Base-by-base conservation (phyloP, 176 grass and related monocot species). In the Oryza longistaminata region DNA sequence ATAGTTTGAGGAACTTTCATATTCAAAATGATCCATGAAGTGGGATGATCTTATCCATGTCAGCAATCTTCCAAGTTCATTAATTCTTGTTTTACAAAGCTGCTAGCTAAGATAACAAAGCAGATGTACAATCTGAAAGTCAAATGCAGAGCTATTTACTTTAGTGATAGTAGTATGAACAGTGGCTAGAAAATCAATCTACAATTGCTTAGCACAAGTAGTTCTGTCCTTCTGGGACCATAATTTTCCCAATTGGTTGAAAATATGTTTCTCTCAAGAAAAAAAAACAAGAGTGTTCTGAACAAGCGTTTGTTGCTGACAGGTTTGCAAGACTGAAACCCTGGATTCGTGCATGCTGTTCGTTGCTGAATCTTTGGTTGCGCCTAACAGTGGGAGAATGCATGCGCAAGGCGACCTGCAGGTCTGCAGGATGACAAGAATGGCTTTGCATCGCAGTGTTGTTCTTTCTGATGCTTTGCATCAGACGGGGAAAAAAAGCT, bases 321-420 rank as follows among this genome's bases (percentile, higher is more conserved):
- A 84, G 89, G 76, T 71, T 76, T 70, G 29, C 29, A 84, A 84
- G 75, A 84, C 60, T 62, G 40, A 80, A 83, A 43, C 31, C 22
- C 85, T 40, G 62, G 52, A 3, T 62, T 64, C 35, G 29, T 9
- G 39, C 45, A 8, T 66, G 49, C 12, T 21, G 0, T 12, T 64
- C 46, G 11, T 12, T 70, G 33, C 75, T 78, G 83, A 83, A 87
- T 70, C 75, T 50, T 50, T 71, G 81, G 61, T 83, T 79, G 80
- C 42, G 81, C 55, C 37, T 75, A 40, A 67, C 80, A 44, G 16
- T 16, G 65, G 22, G 65, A 29, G 40, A 84, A 70, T 33, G 11
- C 80, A 75, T 34, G 6, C 22, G 29, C 9, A 21, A 0, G 9
- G 50, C 50, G 39, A 80, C 40, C 40, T 79, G 40, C 19, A 4